phyloP scores from a whole-genome alignment of 352 stramenopile genomes.

The Detonula confervacea region DNA sequence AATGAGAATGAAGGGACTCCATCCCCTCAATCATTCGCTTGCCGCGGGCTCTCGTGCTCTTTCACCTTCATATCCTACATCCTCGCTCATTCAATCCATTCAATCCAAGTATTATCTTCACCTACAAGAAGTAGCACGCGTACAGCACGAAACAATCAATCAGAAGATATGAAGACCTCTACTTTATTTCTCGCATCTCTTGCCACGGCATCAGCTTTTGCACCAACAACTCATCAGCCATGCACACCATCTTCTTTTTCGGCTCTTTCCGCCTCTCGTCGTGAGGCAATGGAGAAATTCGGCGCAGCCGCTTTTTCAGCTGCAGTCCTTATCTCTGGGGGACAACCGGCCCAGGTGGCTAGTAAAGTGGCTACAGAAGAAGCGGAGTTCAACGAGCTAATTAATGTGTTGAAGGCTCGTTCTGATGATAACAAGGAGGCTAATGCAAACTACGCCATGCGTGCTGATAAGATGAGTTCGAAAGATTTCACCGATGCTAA shows the following conservation, averaged over 20 bases:
- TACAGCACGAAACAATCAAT: no score
- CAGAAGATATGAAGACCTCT: conserved; percentile 18
- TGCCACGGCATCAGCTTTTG: conserved; percentile 12
- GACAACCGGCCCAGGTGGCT: not conserved
- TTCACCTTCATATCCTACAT: no score
- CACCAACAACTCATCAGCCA: conserved; percentile 1
- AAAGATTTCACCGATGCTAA: conserved; percentile 23
- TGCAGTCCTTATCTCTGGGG: not conserved
- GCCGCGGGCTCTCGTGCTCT: no score
- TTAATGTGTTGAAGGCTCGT: conserved; percentile 16
- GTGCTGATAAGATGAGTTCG: conserved; percentile 5
- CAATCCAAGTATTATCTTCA: no score
- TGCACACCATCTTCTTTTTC: not conserved
- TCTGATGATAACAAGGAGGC: conserved; percentile 29
- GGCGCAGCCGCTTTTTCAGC: not conserved
- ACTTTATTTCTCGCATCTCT: not conserved
- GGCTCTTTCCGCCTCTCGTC: conserved; percentile 14
- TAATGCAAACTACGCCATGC: conserved; percentile 23
- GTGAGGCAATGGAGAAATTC: conserved; percentile 8
- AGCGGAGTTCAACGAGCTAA: conserved; percentile 20
- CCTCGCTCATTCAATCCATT: no score
- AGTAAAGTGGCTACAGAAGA: no score
- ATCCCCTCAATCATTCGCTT: no score
- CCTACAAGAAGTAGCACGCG: no score
- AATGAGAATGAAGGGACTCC: no score